These are phyloP conservation scores for Acorus gramineus DNA, from an alignment of 106 monocot species.

Conservation along the genomic window DNA sequence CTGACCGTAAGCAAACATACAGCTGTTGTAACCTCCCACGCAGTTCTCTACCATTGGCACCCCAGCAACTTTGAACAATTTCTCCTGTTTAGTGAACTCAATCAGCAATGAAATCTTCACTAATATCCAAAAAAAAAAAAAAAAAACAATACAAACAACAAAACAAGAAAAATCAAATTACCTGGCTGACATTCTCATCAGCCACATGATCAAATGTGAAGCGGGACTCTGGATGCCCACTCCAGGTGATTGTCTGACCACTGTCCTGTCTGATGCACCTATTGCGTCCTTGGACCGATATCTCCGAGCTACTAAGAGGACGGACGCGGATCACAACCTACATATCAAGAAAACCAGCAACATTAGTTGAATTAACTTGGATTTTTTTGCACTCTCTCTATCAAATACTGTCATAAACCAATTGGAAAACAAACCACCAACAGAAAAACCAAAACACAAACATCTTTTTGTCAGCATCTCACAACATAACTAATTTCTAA, in stretches of 20 bases:
- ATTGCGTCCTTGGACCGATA: constrained; percentile 71
- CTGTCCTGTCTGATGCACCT: constrained; percentile 78
- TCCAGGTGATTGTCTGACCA: constrained; percentile 68
- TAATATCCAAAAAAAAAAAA: background rate
- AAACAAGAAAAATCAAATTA: constrained; percentile 14
- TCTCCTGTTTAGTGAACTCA: constrained; percentile 40
- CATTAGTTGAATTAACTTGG: background rate
- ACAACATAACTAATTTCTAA: too few relatives aligned
- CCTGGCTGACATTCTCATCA: constrained; percentile 82
- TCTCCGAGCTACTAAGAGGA: constrained; percentile 59
- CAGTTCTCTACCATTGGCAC: constrained; percentile 97
- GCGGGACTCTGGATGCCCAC: constrained; percentile 82
- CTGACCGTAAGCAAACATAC: constrained; percentile 99
- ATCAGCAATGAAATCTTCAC: background rate
- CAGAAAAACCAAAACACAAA: background rate
- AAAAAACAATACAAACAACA: background rate
- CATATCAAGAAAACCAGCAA: background rate
- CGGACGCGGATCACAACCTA: constrained; percentile 83
- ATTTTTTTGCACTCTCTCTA: too few relatives aligned
- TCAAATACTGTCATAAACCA: background rate
- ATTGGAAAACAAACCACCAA: background rate
- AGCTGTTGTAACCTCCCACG: constrained; percentile 85
- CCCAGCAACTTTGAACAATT: constrained; percentile 82
- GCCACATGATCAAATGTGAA: constrained; percentile 94
- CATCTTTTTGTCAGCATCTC: too few relatives aligned